Evolutionary conservation across 495 filamentous ascomycete genomes (phyloP), one percentile per base, ranked within the genome.

Genomic region (Penicillium nucicola): DNA sequence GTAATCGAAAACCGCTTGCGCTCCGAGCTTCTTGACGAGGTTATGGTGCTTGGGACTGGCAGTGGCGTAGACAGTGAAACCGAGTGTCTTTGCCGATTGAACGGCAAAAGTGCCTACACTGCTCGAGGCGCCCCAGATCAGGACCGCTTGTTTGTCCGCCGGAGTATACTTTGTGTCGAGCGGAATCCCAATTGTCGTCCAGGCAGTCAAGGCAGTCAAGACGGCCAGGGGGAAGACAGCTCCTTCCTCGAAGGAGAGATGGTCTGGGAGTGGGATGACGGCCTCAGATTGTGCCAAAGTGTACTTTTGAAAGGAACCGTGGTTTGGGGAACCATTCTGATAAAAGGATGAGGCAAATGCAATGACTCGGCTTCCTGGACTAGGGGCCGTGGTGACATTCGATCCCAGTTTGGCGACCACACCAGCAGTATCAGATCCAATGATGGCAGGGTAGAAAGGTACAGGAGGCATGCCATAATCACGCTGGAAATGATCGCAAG

Each of bases 111-210:
- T 66, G 0, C 77, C 75, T 4, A 79, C 61, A 44, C 68, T 77
- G 37, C 68, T 73, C 31, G 74, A 59, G 4, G 61, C 79, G 3
- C 78, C 79, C 78, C 77, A 81, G 41, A 80, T 50, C 22, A 79
- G 50, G 13, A 75, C 66, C 32, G 58, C 71, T 32, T 67, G 52
- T 38, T 61, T 66, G 6, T 66, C 59, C 41, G 43, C 36, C 3
- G 62, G 47, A 1, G 61, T 58, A 41, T 63, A 66, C 25, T 50
- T 50, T 35, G 60, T 59, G 18, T 65, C 50, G 9, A 59, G 60
- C 10, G 69, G 40, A 44, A 75, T 41, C 1, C 74, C 74, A 12
- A 71, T 54, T 0, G 57, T 61, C n/a, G 60, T 58, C 55, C 56
- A 74, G 11, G 60, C 73, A 7, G 61, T 67, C 25, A 48, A 19